phyloP scores from a whole-genome alignment of 2,329 filamentous ascomycete genomes.

The Emmonsiellopsis sp. region DNA sequence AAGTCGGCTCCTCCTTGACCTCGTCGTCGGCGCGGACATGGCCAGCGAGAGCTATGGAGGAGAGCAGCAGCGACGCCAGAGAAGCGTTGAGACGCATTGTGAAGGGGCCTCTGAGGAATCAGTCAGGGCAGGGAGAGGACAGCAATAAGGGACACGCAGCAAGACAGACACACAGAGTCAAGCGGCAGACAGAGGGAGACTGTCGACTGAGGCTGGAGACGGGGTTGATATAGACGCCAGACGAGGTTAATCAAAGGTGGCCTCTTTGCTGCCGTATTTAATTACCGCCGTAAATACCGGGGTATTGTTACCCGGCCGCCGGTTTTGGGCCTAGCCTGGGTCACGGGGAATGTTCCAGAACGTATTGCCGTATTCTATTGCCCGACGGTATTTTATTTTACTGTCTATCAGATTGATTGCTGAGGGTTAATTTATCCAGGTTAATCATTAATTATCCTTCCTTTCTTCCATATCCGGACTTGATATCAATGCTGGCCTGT shows the following conservation, averaged over 20 bases:
- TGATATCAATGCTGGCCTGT: too few species aligned
- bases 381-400: neutral
- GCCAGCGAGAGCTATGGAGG: constrained; percentile 57
- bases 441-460: too few species aligned
- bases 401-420: neutral
- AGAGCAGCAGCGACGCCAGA: constrained; percentile 60
- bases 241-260: constrained; percentile 29
- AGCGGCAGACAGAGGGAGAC: constrained; percentile 11
- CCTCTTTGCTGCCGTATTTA: constrained; percentile 27
- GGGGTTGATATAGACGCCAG: constrained; percentile 13
- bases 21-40: constrained; percentile 60
- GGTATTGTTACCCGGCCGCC: neutral
- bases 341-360: neutral
- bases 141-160: constrained; percentile 13
- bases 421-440: too few species aligned
- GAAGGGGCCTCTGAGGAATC: constrained; percentile 20
- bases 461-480: too few species aligned
- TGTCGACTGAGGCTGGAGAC: constrained; percentile 6
- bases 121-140: constrained; percentile 8
- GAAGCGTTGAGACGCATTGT: constrained; percentile 79
- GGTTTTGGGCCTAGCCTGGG: neutral
- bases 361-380: neutral
- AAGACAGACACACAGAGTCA: constrained; percentile 9
- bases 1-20: constrained; percentile 51
- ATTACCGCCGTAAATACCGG: neutral